A percentile compares a stretch with the other conserved stretches of the same genome.
These are phyloP conservation scores for Aspergillus biplanus DNA, from an alignment of 495 filamentous ascomycete species.

Conservation along the genomic window DNA sequence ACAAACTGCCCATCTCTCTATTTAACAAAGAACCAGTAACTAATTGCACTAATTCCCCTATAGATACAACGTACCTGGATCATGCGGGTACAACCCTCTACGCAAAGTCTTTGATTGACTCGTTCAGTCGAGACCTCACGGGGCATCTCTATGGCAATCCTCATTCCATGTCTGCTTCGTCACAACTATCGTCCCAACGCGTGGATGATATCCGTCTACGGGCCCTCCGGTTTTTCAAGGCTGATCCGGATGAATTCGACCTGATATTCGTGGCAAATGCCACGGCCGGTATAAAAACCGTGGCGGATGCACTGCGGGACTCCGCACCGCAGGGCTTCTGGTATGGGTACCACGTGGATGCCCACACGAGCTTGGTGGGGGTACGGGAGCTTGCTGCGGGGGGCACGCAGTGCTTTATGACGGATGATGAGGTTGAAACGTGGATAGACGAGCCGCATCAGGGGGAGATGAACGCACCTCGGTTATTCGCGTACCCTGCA, in stretches of 20 bases:
- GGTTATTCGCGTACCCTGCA: conserved; percentile 81
- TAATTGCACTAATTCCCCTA: conserved; percentile 1
- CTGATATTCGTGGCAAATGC: conserved; percentile 91
- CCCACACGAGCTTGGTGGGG: conserved; percentile 89
- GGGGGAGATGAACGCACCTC: conserved; percentile 29
- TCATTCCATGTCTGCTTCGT: conserved; percentile 82
- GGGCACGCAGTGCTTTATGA: conserved; percentile 66
- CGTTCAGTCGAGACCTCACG: conserved; percentile 74
- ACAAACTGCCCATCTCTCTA: too few species aligned
- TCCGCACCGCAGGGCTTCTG: conserved; percentile 65
- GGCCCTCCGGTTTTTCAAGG: conserved; percentile 79
- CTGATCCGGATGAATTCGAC: conserved; percentile 82
- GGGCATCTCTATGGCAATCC: conserved; percentile 87
- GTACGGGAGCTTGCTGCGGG: conserved; percentile 69
- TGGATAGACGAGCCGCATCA: conserved; percentile 58
- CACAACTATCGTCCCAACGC: conserved; percentile 71
- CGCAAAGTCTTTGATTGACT: conserved; percentile 78
- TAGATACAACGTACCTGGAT: conserved; percentile 83
- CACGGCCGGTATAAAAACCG: conserved; percentile 87
- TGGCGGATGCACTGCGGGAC: conserved; percentile 73
- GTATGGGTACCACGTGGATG: conserved; percentile 81
- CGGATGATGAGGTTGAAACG: conserved; percentile 65
- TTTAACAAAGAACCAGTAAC: not conserved
- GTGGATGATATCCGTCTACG: conserved; percentile 77
- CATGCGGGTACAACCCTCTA: conserved; percentile 90